These are phyloP conservation scores for Leishmania lainsoni DNA, from an alignment of 208 protist genomes.

Conservation along the genomic window DNA sequence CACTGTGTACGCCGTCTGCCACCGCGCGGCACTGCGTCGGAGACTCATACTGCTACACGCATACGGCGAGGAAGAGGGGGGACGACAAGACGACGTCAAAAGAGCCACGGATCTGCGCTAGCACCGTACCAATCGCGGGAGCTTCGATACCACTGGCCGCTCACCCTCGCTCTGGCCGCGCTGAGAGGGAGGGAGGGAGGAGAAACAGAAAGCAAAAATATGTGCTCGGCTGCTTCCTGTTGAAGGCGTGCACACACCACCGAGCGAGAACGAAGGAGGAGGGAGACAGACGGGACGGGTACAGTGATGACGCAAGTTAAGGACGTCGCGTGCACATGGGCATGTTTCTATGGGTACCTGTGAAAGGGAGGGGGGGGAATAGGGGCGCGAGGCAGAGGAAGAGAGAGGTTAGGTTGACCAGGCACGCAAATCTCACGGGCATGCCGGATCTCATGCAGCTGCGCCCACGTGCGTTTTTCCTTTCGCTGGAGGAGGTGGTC, in stretches of 20 bases:
- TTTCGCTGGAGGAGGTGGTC: background rate
- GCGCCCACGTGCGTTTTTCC: background rate
- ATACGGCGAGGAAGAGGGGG: background rate
- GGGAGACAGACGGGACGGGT: too few species aligned
- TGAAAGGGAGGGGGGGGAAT: background rate
- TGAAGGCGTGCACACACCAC: background rate
- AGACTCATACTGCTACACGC: conserved; percentile 5
- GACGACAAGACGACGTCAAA: background rate
- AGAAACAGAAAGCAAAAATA: background rate
- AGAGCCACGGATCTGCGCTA: background rate
- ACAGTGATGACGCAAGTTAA: background rate
- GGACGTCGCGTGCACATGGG: background rate
- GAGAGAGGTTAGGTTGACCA: background rate
- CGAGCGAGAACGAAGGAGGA: background rate
- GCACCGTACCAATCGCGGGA: background rate
- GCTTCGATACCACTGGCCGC: too few species aligned
- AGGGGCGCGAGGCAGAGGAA: background rate
- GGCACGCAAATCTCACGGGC: background rate
- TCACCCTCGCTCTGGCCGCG: background rate
- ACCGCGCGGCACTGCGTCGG: background rate
- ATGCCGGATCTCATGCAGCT: background rate
- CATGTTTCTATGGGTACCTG: background rate
- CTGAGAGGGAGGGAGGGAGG: background rate
- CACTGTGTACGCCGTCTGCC: background rate
- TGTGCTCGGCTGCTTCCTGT: background rate